phyloP scores from a whole-genome alignment of 306 rosid genomes.

The Vachellia pachyceras region DNA sequence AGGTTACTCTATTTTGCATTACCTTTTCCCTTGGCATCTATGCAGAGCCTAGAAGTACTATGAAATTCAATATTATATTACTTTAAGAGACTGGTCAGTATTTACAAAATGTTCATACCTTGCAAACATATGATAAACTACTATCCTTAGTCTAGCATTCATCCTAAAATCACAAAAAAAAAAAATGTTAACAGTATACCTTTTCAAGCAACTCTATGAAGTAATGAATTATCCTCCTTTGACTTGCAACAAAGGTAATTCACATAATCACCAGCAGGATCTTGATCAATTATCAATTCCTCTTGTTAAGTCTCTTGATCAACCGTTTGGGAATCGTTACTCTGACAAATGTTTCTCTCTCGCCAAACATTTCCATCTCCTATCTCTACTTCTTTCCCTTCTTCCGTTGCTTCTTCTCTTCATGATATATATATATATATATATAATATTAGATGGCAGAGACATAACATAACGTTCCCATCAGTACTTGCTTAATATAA shows the following conservation, averaged over 20 bases:
- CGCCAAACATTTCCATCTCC: neutral
- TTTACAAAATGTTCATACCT: neutral
- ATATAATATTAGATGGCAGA: conserved; percentile 10
- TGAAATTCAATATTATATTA: neutral
- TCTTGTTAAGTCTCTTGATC: conserved; percentile 7
- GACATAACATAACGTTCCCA: no score
- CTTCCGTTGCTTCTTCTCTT: conserved; percentile 67
- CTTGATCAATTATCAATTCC: conserved; percentile 23
- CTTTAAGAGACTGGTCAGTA: neutral
- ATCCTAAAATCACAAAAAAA: conserved; percentile 5
- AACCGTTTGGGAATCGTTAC: neutral
- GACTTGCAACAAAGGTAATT: neutral
- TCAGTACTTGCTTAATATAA: no score
- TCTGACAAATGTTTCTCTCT: neutral
- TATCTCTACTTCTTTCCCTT: conserved; percentile 48
- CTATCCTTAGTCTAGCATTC: neutral
- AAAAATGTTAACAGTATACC: neutral
- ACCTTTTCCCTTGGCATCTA: neutral
- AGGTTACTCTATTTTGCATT: neutral
- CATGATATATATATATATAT: conserved; percentile 10
- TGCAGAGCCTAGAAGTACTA: neutral
- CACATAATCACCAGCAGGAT: conserved; percentile 1
- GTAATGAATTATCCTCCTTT: conserved; percentile 3
- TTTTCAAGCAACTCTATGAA: conserved; percentile 9
- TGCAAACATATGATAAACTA: neutral